Evolutionary conservation across 2,329 filamentous ascomycete genomes (phyloP), one percentile per base, ranked within the genome.

Genomic region (Aspergillus unguis): DNA sequence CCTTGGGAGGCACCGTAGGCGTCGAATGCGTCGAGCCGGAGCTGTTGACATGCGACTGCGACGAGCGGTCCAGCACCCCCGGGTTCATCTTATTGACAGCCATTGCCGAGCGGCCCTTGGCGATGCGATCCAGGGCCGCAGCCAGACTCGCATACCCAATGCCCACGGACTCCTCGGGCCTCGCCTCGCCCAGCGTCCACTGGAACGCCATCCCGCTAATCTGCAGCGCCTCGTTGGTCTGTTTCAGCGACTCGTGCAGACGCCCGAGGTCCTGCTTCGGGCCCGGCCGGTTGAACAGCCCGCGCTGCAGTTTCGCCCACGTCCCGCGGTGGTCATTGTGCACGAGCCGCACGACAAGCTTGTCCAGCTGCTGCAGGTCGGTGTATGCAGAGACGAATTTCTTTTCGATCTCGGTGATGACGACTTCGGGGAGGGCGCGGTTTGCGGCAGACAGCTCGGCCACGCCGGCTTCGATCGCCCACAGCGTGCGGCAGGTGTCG

Each of bases 121-220:
- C 54, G 31, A 63, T 69, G 50, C 78, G 75, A 41, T 85, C 81
- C 8, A 88, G 76, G 3, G 85, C 85, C 7, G 85, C 84, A 1
- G 82, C 80, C 6, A 88, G 76, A 4, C 84, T 84, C 1, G 84
- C 84, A 62, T 86, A 88, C 40, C 85, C 85, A 42, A 86, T 85
- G 17, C 84, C 83, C 38, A 82, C 77, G 9, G 82, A 78, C 11
- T 79, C 78, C 58, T 86, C 83, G 11, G 81, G 79, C 63, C 79
- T 81, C 23, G 77, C 75, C 29, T 77, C 77, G 6, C 83, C 83
- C 3, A 87, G 72, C 23, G 80, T 82, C 83, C 84, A 87, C 58
- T 85, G 80, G 66, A 87, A 87, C 60, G 86, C 82, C 42, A 86
- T 77, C 0, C 83, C 80, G 62, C 82, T 85, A 75, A 86, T 83